phyloP scores from a whole-genome alignment of 2,329 filamentous ascomycete genomes.

The Aspergillus caelatus region DNA sequence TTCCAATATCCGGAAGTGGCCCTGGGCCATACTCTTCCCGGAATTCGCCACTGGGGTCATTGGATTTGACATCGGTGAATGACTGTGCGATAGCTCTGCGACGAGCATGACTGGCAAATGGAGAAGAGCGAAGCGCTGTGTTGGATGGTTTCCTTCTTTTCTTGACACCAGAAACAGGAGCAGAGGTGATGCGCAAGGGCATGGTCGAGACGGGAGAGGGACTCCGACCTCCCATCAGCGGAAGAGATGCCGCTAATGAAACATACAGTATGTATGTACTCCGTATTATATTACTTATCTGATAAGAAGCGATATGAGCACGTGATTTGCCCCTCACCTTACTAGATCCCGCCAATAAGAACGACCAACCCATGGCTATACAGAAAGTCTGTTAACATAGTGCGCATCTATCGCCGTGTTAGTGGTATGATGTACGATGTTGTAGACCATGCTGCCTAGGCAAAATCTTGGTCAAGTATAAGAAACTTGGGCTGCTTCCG shows the following conservation, averaged over 20 bases:
- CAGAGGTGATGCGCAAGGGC: conserved; percentile 52
- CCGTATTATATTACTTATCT: background rate
- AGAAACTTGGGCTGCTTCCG: background rate
- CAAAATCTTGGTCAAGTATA: background rate
- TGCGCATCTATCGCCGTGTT: background rate
- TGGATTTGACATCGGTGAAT: conserved; percentile 26
- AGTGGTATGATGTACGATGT: background rate
- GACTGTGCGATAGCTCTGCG: conserved; percentile 41
- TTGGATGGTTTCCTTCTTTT: conserved; percentile 40
- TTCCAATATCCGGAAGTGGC: conserved; percentile 55
- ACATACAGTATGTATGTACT: too few relatives aligned
- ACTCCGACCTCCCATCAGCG: background rate
- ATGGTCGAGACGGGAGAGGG: conserved; percentile 31
- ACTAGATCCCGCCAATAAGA: background rate
- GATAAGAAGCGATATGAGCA: background rate
- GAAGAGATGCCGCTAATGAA: too few relatives aligned
- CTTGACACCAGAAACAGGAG: conserved; percentile 49
- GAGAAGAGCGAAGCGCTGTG: conserved; percentile 37
- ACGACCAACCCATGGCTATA: background rate
- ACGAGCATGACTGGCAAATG: conserved; percentile 45
- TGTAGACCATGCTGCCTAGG: background rate
- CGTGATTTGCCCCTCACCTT: background rate
- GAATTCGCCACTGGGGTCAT: conserved; percentile 23
- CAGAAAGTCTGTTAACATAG: background rate
- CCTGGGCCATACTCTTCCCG: conserved; percentile 35